phyloP scores from a whole-genome alignment of 176 grass and related monocot genomes.

The Aegilops speltoides region DNA sequence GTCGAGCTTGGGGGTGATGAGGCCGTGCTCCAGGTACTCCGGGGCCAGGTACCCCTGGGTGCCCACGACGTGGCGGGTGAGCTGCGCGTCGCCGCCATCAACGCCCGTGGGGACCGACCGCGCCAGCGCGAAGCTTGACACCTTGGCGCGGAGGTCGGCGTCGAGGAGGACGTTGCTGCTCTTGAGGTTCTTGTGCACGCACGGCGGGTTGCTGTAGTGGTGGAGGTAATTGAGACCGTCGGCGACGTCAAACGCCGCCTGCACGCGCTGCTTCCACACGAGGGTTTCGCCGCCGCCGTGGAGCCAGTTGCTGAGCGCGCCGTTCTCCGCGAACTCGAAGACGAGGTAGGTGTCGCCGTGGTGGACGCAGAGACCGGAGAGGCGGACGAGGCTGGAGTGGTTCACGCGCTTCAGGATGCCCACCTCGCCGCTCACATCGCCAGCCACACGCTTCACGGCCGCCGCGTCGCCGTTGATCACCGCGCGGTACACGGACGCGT shows the following conservation, averaged over 20 bases:
- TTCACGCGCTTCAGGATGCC: constrained; percentile 70
- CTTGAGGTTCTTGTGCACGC: constrained; percentile 84
- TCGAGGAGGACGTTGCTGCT: constrained; percentile 74
- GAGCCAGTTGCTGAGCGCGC: constrained; percentile 77
- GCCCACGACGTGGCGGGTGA: constrained; percentile 77
- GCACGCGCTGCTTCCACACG: constrained; percentile 63
- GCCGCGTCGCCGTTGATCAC: constrained; percentile 75
- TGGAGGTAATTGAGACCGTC: constrained; percentile 83
- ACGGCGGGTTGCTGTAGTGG: constrained; percentile 67
- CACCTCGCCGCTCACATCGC: constrained; percentile 73
- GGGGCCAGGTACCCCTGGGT: constrained; percentile 77
- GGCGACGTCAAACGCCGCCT: constrained; percentile 60
- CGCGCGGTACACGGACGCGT: constrained; percentile 60
- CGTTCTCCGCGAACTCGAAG: constrained; percentile 66
- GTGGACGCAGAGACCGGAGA: constrained; percentile 77
- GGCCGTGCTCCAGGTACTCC: constrained; percentile 80
- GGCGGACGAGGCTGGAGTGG: constrained; percentile 66
- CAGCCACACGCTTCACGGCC: constrained; percentile 65
- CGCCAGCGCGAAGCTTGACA: constrained; percentile 67
- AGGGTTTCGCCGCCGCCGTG: constrained; percentile 10
- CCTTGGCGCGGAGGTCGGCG: constrained; percentile 60
- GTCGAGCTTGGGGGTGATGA: constrained; percentile 71
- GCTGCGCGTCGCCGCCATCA: constrained; percentile 32
- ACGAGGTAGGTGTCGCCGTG: constrained; percentile 70
- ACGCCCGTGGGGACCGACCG: constrained; percentile 31